Conservation (phyloP, 306 rosid species). For the Quercus wislizeni region DNA sequence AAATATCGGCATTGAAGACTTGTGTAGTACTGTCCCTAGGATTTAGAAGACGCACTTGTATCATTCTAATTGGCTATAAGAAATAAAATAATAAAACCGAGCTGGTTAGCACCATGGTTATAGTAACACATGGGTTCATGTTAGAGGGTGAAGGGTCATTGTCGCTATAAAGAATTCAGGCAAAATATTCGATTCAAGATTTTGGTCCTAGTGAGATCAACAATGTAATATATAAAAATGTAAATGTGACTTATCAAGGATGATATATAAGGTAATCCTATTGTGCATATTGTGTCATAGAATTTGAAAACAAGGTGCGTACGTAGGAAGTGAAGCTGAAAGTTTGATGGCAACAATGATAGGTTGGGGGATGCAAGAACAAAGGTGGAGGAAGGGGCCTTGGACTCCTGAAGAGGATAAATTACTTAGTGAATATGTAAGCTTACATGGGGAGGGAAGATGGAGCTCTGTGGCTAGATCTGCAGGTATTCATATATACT, state of each 20-base stretch:
- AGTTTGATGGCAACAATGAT: conserved; percentile 18
- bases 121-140: conserved; percentile 11
- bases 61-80: conserved; percentile 19
- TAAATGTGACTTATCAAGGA: conserved; percentile 8
- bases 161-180: conserved; percentile 19
- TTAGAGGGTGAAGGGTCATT: background rate
- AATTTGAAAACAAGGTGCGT: conserved; percentile 15
- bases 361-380: conserved; percentile 23
- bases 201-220: conserved; percentile 6
- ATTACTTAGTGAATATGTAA: conserved; percentile 49
- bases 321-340: background rate
- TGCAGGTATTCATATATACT: conserved; percentile 35
- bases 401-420: conserved; percentile 78
- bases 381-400: conserved; percentile 72
- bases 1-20: conserved; percentile 19
- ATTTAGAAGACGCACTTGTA: conserved; percentile 28
- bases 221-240: conserved; percentile 1
- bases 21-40: conserved; percentile 18
- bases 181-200: conserved; percentile 28
- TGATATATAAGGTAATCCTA: background rate
- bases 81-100: background rate
- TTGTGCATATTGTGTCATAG: conserved; percentile 20
- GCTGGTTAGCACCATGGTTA: conserved; percentile 22
- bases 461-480: conserved; percentile 55
- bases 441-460: conserved; percentile 52